These are phyloP conservation scores for Solanum chacoense DNA, from an alignment of 305 asterid species.

Conservation along the genomic window DNA sequence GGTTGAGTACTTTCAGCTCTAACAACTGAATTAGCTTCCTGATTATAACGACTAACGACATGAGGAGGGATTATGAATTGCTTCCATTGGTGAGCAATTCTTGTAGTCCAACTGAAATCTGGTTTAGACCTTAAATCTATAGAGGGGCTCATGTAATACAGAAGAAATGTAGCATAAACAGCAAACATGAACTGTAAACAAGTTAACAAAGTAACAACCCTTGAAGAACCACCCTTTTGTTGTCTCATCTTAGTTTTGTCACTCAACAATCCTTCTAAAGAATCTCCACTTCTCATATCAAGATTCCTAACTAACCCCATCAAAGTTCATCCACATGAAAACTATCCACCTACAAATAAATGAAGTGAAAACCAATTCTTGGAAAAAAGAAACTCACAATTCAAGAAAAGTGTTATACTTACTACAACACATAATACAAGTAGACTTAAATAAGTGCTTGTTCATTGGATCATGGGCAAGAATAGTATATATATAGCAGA, in stretches of 20 bases:
- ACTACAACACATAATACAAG: not conserved
- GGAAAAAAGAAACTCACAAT: not conserved
- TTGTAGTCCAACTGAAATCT: slow-evolving; percentile 61
- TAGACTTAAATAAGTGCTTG: not conserved
- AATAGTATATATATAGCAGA: not conserved
- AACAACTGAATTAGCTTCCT: slow-evolving; percentile 19
- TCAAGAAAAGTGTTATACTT: not conserved
- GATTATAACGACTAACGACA: slow-evolving; percentile 34
- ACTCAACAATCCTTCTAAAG: not conserved
- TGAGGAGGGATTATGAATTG: slow-evolving; percentile 38
- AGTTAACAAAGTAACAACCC: slow-evolving; percentile 53
- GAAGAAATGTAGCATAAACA: slow-evolving; percentile 63
- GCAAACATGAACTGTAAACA: slow-evolving; percentile 75
- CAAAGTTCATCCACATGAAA: not conserved
- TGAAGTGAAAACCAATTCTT: not conserved
- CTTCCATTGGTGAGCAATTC: slow-evolving; percentile 59
- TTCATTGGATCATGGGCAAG: not conserved
- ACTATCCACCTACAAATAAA: not conserved
- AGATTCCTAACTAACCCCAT: not conserved
- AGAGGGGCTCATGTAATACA: slow-evolving; percentile 67
- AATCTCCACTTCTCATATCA: not conserved
- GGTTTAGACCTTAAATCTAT: slow-evolving; percentile 50
- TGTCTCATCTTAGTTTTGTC: slow-evolving; percentile 28
- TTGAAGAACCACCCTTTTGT: slow-evolving; percentile 29
- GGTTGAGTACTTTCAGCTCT: not conserved